Evolutionary conservation across 495 filamentous ascomycete genomes (phyloP), one percentile per base, ranked within the genome.

Genomic region (Penicillium arizonense): DNA sequence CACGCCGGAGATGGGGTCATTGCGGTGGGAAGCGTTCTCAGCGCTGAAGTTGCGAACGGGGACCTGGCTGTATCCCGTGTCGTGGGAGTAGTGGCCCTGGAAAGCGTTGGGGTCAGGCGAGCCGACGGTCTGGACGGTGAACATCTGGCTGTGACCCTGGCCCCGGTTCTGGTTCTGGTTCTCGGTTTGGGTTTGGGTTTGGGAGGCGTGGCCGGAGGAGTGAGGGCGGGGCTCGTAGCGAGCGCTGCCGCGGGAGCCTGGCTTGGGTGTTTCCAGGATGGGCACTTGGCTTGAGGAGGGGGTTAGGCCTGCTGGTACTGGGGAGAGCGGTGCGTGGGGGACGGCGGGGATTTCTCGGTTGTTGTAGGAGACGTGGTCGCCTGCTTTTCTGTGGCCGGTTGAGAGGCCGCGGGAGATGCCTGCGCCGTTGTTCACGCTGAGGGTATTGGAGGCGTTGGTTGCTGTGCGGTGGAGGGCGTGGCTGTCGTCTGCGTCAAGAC

Each of bases 341-440:
- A 45, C 18, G 6, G 50, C 6, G 30, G 32, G 44, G 5, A 18
- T 20, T 4, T 56, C 55, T 2, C 56, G 52, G 3, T 53, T 48
- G 21, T 36, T 18, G 48, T 52, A 57, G 8, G 67, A 60, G 35
- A 46, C 52, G 13, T 52, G 57, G 3, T 57, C 39, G 11, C 67
- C 67, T 5, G 57, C 59, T 44, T 76, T 76, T 39, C 76, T 70
- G 26, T 71, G 71, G 20, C 75, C 75, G 20, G 68, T 70, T 7
- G 73, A 78, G 2, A 68, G 62, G 13, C 58, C 70, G 30, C 75
- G 72, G n/a, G 61, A 59, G 16, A 77, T 45, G 13, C 52, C 16
- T 18, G 30, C 43, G 30, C 59, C 61, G 32, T 62, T 52, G 40
- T 61, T 50, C 5, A 63, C 57, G 45, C 51, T 66, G 1, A 62